These are phyloP conservation scores for Funneliformis geosporum DNA, from an alignment of 192 early-diverging fungal species.

Conservation along the genomic window DNA sequence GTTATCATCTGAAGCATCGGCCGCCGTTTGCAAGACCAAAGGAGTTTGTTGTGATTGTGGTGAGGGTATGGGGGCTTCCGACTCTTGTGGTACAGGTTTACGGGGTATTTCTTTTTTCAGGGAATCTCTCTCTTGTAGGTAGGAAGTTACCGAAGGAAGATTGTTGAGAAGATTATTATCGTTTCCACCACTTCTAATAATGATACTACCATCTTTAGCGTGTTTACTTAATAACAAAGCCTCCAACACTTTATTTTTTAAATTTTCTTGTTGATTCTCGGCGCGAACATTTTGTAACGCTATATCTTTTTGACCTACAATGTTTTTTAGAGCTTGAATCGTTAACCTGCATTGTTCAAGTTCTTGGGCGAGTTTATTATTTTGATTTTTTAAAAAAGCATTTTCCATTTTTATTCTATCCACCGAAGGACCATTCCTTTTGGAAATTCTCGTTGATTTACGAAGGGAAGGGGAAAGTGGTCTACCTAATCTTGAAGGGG, in stretches of 20 bases:
- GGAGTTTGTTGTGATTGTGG: not conserved
- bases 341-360: slow-evolving; percentile 18
- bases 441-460: not conserved
- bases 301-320: slow-evolving; percentile 15
- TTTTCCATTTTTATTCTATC: slow-evolving; percentile 18
- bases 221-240: slow-evolving; percentile 16
- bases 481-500: slow-evolving; percentile 8
- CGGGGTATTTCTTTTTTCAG: not conserved
- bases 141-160: not conserved
- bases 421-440: not conserved
- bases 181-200: slow-evolving; percentile 6
- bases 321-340: slow-evolving; percentile 20
- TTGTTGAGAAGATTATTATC: not conserved
- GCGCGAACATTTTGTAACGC: not conserved
- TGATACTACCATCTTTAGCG: slow-evolving; percentile 29
- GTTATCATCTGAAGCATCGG: not conserved
- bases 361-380: slow-evolving; percentile 5
- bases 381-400: slow-evolving; percentile 28
- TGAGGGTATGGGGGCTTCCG: too few relatives aligned
- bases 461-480: not conserved
- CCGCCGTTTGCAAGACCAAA: not conserved
- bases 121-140: not conserved
- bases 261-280: slow-evolving; percentile 9
- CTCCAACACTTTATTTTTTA: slow-evolving; percentile 13
- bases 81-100: too few relatives aligned